A percentile compares a stretch with the other conserved stretches of the same genome.
These are phyloP conservation scores for Tetrahymena elliotti DNA, from an alignment of 73 alveolate genomes.

Conservation along the genomic window DNA sequence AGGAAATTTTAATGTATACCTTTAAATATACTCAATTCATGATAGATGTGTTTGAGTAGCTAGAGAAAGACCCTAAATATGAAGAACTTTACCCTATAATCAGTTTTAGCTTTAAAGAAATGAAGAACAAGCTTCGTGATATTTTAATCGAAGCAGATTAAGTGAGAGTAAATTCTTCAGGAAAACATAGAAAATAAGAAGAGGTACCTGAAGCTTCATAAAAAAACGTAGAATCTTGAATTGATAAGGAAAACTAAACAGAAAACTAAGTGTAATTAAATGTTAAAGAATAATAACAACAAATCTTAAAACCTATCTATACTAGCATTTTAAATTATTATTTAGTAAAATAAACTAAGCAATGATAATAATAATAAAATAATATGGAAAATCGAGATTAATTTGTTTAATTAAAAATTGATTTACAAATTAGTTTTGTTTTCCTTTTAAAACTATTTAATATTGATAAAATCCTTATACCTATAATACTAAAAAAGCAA, in stretches of 20 bases:
- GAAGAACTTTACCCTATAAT: neutral
- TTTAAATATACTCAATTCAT: neutral
- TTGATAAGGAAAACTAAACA: no score
- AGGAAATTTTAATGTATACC: neutral
- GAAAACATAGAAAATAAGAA: neutral
- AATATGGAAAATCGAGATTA: neutral
- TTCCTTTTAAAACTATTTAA: neutral
- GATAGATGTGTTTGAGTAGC: neutral
- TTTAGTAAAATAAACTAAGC: neutral
- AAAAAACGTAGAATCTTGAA: neutral
- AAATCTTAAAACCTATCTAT: no score
- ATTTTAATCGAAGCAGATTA: neutral
- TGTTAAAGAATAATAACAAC: neutral
- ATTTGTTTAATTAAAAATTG: neutral
- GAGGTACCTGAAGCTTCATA: neutral
- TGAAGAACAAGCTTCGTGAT: neutral
- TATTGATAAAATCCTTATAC: no score
- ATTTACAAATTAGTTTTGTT: neutral
- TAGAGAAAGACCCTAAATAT: neutral
- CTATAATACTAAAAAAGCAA: neutral
- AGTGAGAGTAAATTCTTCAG: neutral
- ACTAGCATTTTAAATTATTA: neutral
- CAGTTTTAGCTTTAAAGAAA: neutral
- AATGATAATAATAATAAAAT: no score
- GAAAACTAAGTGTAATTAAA: no score